phyloP scores from a whole-genome alignment of 2,329 filamentous ascomycete species.

The Sarocladium kiliense region DNA sequence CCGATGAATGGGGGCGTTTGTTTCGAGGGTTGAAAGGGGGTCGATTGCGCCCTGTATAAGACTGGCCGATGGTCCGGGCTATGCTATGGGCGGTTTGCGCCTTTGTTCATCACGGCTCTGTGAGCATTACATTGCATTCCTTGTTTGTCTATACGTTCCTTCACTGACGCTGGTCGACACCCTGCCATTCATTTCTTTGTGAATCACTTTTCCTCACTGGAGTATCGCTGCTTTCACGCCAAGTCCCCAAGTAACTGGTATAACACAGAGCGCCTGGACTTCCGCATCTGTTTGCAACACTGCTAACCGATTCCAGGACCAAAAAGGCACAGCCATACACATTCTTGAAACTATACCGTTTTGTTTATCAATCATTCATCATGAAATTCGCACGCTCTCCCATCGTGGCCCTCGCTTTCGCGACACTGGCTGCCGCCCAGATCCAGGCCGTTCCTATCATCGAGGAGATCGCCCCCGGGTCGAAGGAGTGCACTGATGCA shows the following conservation, averaged over 20 bases:
- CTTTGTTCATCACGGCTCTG: background rate
- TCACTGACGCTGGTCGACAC: background rate
- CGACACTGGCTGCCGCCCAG: conserved; percentile 8
- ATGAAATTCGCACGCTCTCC: background rate
- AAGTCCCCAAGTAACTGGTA: too few relatives aligned
- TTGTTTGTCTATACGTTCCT: background rate
- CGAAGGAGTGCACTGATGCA: conserved; percentile 44
- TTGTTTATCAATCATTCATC: background rate
- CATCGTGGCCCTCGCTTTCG: background rate
- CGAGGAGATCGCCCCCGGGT: conserved; percentile 50
- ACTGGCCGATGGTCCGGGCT: too few relatives aligned
- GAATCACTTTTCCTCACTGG: background rate
- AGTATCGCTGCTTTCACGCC: background rate
- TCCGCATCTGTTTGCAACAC: too few relatives aligned
- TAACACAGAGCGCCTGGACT: too few relatives aligned
- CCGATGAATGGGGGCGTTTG: too few relatives aligned
- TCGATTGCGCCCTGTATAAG: too few relatives aligned
- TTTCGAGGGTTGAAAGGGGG: too few relatives aligned
- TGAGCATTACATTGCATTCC: background rate
- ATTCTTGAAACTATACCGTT: background rate
- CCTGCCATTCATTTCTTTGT: background rate
- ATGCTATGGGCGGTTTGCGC: too few relatives aligned
- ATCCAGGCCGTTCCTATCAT: conserved; percentile 34
- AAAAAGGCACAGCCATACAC: too few relatives aligned
- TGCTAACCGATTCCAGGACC: too few relatives aligned